Evolutionary conservation across 2,329 filamentous ascomycete genomes (phyloP).

Genomic region (Talaromyces sp.): DNA sequence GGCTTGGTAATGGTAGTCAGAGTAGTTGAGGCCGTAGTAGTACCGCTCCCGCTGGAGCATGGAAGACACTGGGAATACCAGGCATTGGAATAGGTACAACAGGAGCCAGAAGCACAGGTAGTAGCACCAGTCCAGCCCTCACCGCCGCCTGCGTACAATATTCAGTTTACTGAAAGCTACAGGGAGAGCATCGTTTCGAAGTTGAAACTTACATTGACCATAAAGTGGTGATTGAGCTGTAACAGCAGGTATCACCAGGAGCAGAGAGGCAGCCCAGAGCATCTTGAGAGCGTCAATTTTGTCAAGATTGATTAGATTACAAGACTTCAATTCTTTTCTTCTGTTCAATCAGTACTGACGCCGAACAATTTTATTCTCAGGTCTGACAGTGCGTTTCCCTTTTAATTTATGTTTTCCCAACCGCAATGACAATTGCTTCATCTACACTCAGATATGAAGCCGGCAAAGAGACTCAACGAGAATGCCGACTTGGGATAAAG

Average conservation of each 20-base stretch:
- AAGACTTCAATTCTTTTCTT: neutral
- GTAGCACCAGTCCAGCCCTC: neutral
- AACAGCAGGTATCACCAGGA: slow-evolving; percentile 8
- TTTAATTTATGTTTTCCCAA: neutral
- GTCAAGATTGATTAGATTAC: neutral
- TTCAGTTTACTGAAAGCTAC: neutral
- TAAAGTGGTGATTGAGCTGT: slow-evolving; percentile 3
- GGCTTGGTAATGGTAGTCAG: neutral
- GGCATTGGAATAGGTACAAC: slow-evolving; percentile 3
- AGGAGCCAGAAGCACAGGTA: neutral
- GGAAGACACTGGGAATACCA: slow-evolving; percentile 10
- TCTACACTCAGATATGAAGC: neutral
- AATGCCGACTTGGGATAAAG: neutral
- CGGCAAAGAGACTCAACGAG: neutral
- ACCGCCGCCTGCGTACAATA: neutral
- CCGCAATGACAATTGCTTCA: neutral
- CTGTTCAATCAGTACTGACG: neutral
- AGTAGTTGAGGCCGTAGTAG: neutral
- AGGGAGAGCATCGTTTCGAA: neutral
- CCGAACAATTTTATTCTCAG: neutral
- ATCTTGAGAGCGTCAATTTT: neutral
- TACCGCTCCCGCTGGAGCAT: neutral
- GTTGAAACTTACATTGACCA: slow-evolving; percentile 3
- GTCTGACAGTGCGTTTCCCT: neutral
- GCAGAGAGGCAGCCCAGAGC: slow-evolving; percentile 1